Base-by-base conservation (phyloP, 345 rosid species). In the Brassica carinata region DNA sequence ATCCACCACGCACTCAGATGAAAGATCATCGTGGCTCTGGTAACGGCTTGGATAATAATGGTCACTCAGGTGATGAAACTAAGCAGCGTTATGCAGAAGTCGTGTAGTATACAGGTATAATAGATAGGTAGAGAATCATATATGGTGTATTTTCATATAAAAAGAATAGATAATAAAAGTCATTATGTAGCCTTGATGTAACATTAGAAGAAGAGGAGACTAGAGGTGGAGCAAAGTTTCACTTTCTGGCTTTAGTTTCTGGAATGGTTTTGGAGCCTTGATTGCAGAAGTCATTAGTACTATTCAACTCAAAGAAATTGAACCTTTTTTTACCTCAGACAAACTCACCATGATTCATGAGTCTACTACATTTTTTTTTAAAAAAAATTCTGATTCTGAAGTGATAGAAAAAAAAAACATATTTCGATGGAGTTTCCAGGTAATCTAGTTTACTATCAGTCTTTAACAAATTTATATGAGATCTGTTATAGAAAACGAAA, bases 141-240 rank as follows among this genome's bases (percentile, higher is more conserved):
- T 75, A 57, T 53, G 5, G 74, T 71, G 80, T 81, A 76, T 76
- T 64, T 30, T 29, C 5, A 64, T 51, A 69, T 74, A 11, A 64
- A 40, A 81, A 75, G 11, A 57, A 34, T 13, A 64, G 58, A 36
- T 10, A 75, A 75, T 36, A 64, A 70, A 43, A 67, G 34, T 61
- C 68, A 33, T 74, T 26, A 2, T 74, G 83, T 74, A 79, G 29
- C n/a, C 7, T 72, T 61, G 31, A 30, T 79, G 38, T 73, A 59
- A 45, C 69, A 79, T 58, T 61, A 80, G 71, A 48, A 61, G 40
- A 77, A 51, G 69, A 79, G 26, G 59, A 67, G 75, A 79, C 30
- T 31, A 69, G 59, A 80, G 9, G 83, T 80, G 83, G 5, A 75
- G 76, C 83, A 3, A 80, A 80, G 79, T 80, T 80, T 75, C 83